Conservation (phyloP, 345 rosid genomes). For the Sisymbrium irio region DNA sequence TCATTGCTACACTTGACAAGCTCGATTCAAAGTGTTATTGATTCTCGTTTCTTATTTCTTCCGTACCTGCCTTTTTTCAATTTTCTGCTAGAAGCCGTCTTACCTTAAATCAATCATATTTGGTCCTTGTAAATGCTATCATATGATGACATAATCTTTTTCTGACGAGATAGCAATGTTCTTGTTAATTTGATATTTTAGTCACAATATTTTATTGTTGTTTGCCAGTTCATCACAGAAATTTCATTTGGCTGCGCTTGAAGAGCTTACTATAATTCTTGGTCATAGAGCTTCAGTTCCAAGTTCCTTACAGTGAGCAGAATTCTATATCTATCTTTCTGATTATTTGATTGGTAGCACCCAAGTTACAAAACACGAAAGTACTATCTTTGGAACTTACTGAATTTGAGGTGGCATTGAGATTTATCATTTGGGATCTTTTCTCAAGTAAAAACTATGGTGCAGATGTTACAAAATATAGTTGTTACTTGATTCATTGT, state of each 20-base stretch:
- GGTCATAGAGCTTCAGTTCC: constrained; percentile 72
- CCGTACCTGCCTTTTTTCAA: neutral
- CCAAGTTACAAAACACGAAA: neutral
- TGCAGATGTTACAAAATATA: neutral
- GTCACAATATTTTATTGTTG: constrained; percentile 17
- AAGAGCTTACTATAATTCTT: constrained; percentile 74
- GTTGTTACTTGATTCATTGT: neutral
- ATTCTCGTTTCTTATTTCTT: constrained; percentile 13
- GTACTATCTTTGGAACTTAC: constrained; percentile 4
- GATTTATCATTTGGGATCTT: constrained; percentile 12
- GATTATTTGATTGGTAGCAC: constrained; percentile 5
- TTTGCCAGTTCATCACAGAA: constrained; percentile 75
- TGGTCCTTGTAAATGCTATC: constrained; percentile 4
- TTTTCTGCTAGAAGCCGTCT: neutral
- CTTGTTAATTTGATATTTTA: constrained; percentile 5
- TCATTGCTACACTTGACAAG: constrained; percentile 57
- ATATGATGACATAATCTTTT: constrained; percentile 11
- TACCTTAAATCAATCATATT: neutral
- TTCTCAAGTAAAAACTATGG: constrained; percentile 1
- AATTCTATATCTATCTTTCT: constrained; percentile 9
- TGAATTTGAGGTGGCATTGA: constrained; percentile 16
- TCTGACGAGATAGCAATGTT: neutral
- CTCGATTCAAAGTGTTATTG: constrained; percentile 68
- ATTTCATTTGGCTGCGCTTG: constrained; percentile 72
- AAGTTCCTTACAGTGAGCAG: constrained; percentile 72